Conservation (phyloP, 495 filamentous ascomycete genomes). For the Penicillium argentinense region DNA sequence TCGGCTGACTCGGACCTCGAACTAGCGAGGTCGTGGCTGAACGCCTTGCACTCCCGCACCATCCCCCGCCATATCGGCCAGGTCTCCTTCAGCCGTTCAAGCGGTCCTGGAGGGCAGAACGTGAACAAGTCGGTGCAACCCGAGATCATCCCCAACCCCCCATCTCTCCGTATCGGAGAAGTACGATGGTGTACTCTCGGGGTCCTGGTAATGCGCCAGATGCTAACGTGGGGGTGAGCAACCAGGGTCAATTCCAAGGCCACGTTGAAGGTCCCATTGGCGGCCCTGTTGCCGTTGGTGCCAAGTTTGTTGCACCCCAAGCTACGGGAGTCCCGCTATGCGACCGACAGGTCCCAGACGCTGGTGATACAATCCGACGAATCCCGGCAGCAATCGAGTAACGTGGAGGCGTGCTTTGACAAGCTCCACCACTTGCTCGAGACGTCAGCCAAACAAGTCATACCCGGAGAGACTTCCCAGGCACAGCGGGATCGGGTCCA, state of each 20-base stretch:
- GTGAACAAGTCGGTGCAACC: constrained; percentile 80
- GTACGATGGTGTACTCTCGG: constrained; percentile 3
- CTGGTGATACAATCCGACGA: constrained; percentile 70
- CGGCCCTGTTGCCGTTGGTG: constrained; percentile 57
- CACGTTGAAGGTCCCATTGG: constrained; percentile 64
- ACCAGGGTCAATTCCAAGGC: constrained; percentile 92
- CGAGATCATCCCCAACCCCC: constrained; percentile 9
- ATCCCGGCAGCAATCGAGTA: constrained; percentile 62
- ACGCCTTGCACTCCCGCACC: constrained; percentile 56
- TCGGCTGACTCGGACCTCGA: constrained; percentile 57
- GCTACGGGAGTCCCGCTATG: constrained; percentile 68
- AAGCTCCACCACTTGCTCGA: constrained; percentile 60
- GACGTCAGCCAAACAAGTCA: constrained; percentile 47
- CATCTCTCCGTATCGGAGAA: background rate
- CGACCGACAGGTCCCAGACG: constrained; percentile 59
- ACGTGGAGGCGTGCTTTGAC: constrained; percentile 62
- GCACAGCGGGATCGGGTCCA: constrained; percentile 59
- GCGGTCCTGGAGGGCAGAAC: constrained; percentile 92
- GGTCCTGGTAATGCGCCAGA: background rate
- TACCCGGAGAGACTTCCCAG: constrained; percentile 66
- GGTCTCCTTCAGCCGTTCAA: constrained; percentile 78
- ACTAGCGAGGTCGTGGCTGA: constrained; percentile 75
- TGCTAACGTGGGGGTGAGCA: background rate
- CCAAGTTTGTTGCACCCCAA: constrained; percentile 66
- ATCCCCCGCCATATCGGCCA: constrained; percentile 67